Evolutionary conservation across 2,329 filamentous ascomycete species (phyloP).

Genomic region (Arthrocladium fulminans): DNA sequence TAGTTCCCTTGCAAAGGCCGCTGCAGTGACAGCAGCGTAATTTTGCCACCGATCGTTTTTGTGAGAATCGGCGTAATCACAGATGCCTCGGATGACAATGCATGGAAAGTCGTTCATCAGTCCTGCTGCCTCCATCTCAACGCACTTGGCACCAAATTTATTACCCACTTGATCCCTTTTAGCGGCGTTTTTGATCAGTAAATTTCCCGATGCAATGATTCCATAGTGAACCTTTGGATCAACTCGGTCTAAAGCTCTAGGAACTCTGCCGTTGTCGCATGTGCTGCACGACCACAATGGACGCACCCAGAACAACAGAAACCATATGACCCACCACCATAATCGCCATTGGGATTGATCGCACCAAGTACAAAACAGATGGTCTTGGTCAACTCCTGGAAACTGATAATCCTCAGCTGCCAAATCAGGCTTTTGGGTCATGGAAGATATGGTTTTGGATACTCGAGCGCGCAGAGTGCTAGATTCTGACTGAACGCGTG

Average conservation of each 20-base stretch:
- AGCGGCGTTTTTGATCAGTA: slow-evolving; percentile 18
- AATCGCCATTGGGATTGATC: no score
- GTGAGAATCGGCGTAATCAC: slow-evolving; percentile 25
- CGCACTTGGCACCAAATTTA: slow-evolving; percentile 16
- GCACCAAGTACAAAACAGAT: no score
- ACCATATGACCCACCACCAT: no score
- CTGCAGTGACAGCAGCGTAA: slow-evolving; percentile 24
- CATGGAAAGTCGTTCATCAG: slow-evolving; percentile 22
- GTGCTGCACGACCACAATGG: background rate
- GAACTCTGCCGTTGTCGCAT: background rate
- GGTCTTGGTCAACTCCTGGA: no score
- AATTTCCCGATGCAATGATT: slow-evolving; percentile 23
- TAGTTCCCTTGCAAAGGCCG: slow-evolving; percentile 13
- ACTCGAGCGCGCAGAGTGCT: no score
- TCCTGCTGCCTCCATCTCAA: slow-evolving; percentile 25
- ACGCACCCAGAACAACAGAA: no score
- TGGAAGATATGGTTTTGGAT: no score
- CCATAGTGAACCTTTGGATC: slow-evolving; percentile 22
- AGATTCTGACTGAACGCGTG: background rate
- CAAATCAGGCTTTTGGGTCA: no score
- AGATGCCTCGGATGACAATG: slow-evolving; percentile 23
- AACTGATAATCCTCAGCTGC: no score
- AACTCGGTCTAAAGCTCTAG: background rate
- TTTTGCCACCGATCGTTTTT: slow-evolving; percentile 26
- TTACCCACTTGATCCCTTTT: slow-evolving; percentile 14